Base-by-base conservation (phyloP, 2,329 filamentous ascomycete species). In the Aspergillus fischeri region DNA sequence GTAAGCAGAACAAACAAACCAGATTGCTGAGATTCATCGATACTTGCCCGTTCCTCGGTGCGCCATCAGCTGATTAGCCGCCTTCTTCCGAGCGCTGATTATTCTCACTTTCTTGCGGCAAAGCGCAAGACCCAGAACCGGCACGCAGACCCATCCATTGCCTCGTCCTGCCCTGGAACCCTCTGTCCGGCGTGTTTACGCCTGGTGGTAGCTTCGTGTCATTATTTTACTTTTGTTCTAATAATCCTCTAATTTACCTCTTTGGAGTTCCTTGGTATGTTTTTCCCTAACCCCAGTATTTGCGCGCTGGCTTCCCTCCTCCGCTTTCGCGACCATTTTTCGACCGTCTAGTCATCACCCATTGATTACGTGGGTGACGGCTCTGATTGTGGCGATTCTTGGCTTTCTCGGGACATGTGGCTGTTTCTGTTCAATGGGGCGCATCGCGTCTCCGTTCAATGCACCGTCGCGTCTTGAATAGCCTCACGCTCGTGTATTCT, bases 21-120 rank as follows among this genome's bases (percentile, higher is more conserved):
- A 51, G 41, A 47, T 45, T 14, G n/a, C 45, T 47, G 32, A 8
- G 20, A 48, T 29, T 28, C 14, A 17, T 38, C 14, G 14, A 38
- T 35, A 50, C 49, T 24, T 35, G 38, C 29, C 14, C 21, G 49
- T 56, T 52, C 48, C 49, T 41, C 49, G 48, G 49, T 49, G 58
- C 51, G 52, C 51, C 56, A 48, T 66, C 64, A 63, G 63, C 64
- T 66, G 63, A 63, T 63, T 59, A 60, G 59, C 60, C 62, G 57
- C 58, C 60, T 50, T 57, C 57, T 55, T 64, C 62, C 59, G 61
- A 24, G 20, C 21, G 20, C 24, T 47, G 10, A 21, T 47, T 24
- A 7, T 24, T 54, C 47, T 50, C 59, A 56, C 55, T 57, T 55
- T 38, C 56, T 57, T 51, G 53, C 47, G 45, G 48, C 21, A 41